phyloP scores from a whole-genome alignment of 305 asterid genomes.

The Rubia occidens region DNA sequence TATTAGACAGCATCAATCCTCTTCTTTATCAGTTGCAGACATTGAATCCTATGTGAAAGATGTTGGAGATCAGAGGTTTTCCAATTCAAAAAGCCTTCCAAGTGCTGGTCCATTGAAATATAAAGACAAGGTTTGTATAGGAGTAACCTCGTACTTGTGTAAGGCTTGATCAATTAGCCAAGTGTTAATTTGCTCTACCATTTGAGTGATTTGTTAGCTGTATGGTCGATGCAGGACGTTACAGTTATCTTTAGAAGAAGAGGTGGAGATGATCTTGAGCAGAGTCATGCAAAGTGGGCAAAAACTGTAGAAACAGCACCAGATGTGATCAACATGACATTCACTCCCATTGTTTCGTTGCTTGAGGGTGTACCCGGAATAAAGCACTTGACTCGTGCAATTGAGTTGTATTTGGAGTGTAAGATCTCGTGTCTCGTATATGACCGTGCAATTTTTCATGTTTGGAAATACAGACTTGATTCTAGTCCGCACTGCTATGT shows the following conservation, averaged over 20 bases:
- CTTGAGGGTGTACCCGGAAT: conserved; percentile 85
- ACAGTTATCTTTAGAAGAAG: conserved; percentile 96
- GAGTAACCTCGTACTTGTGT: not conserved
- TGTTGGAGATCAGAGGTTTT: conserved; percentile 83
- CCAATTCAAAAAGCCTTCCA: conserved; percentile 56
- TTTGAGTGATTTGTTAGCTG: conserved; percentile 10
- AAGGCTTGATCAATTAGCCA: not conserved
- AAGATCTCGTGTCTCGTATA: conserved; percentile 21
- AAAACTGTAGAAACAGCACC: conserved; percentile 75
- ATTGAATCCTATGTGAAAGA: conserved; percentile 80
- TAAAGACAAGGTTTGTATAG: conserved; percentile 86
- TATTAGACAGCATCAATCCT: conserved; percentile 79
- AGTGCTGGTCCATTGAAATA: conserved; percentile 70
- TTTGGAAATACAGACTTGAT: not conserved
- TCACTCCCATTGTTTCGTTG: conserved; percentile 72
- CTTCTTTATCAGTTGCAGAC: conserved; percentile 64
- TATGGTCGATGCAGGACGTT: conserved; percentile 63
- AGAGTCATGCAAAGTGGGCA: conserved; percentile 90
- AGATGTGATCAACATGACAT: conserved; percentile 92
- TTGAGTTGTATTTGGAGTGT: conserved; percentile 90
- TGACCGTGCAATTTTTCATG: not conserved
- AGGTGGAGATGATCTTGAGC: conserved; percentile 99
- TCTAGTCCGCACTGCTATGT: not conserved
- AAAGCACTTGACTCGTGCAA: conserved; percentile 77
- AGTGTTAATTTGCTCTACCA: not conserved